These are phyloP conservation scores for Zoysia matrella DNA, from an alignment of 202 grass and related monocot species.

Conservation along the genomic window DNA sequence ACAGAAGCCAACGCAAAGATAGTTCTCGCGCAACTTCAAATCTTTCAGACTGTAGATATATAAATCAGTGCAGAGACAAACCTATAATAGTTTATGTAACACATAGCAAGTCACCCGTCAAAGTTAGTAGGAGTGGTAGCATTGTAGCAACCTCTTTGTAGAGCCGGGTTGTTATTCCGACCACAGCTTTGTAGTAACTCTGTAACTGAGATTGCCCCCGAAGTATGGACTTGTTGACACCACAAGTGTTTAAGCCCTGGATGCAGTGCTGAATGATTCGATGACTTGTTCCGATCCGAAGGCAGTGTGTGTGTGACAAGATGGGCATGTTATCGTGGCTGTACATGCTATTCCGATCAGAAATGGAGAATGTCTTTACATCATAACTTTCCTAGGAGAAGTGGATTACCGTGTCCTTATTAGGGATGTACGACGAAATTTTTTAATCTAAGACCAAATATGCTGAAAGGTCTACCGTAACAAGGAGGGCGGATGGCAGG, in stretches of 20 bases:
- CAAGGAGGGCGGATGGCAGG: not conserved
- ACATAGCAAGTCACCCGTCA: not conserved
- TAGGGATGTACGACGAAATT: not conserved
- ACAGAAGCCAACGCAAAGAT: not conserved
- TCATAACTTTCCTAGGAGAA: slow-evolving; percentile 9
- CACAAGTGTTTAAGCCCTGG: not conserved
- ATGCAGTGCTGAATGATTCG: not conserved
- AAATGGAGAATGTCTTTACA: not conserved
- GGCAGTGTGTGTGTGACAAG: not conserved
- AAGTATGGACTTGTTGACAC: not conserved
- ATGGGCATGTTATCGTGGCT: not conserved
- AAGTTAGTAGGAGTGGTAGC: too few species aligned
- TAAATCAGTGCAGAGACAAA: not conserved
- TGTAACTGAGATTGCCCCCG: too few species aligned
- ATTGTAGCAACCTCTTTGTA: too few species aligned
- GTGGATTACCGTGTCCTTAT: not conserved
- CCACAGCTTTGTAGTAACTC: not conserved
- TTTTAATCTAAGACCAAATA: not conserved
- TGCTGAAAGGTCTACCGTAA: not conserved
- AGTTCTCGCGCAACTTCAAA: not conserved
- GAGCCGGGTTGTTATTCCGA: not conserved
- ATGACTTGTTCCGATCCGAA: not conserved
- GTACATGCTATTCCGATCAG: not conserved
- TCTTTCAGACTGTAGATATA: not conserved
- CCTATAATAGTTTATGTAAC: not conserved